These are phyloP conservation scores for Trichomonascaceae sp. DNA, from an alignment of 1,139 yeast species.

Conservation along the genomic window DNA sequence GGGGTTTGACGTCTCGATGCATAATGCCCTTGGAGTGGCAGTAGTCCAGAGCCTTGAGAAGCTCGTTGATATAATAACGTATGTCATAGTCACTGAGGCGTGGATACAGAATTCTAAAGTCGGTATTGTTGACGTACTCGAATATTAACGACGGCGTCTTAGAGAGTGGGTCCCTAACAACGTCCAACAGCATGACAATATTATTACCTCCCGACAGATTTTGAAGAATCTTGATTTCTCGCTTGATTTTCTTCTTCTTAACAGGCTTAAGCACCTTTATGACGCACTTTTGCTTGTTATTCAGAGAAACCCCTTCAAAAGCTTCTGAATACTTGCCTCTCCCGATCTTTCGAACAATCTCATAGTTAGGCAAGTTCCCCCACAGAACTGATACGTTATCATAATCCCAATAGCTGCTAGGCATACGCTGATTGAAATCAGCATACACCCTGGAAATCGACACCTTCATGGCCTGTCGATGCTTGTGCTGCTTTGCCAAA, in stretches of 20 bases:
- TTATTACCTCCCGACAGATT: slow-evolving; percentile 86
- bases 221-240: slow-evolving; percentile 89
- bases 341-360: slow-evolving; percentile 86
- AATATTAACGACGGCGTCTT: slow-evolving; percentile 92
- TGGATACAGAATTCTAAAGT: slow-evolving; percentile 88
- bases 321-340: slow-evolving; percentile 98
- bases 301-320: slow-evolving; percentile 66
- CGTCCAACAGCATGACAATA: slow-evolving; percentile 71
- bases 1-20: slow-evolving; percentile 98
- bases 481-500: background rate
- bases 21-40: slow-evolving; percentile 97
- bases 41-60: slow-evolving; percentile 83
- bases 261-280: slow-evolving; percentile 96
- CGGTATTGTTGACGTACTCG: slow-evolving; percentile 85
- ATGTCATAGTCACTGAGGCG: slow-evolving; percentile 78
- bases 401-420: slow-evolving; percentile 92
- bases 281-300: slow-evolving; percentile 44
- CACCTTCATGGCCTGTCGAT: slow-evolving; percentile 18
- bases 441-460: slow-evolving; percentile 87
- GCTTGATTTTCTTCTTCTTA: slow-evolving; percentile 88
- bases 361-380: slow-evolving; percentile 74
- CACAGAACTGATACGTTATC: slow-evolving; percentile 46
- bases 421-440: slow-evolving; percentile 72
- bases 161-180: slow-evolving; percentile 83
- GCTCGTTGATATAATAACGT: slow-evolving; percentile 81